phyloP scores from a whole-genome alignment of 768 basidiomycete genomes.

The Suillus americanus region DNA sequence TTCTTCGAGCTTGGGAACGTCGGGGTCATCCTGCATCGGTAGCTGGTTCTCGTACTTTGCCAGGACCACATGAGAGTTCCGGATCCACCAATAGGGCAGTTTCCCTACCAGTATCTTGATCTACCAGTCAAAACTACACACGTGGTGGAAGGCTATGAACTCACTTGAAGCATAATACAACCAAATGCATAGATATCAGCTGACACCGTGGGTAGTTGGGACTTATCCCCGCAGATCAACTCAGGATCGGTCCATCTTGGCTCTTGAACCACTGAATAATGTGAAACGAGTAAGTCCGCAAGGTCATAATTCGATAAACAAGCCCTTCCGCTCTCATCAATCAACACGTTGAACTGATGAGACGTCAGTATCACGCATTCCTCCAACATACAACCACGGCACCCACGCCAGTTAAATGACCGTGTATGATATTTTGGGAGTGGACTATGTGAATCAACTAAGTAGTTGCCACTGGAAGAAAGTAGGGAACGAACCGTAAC shows the following conservation, averaged over 20 bases:
- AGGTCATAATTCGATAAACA: slow-evolving; percentile 3
- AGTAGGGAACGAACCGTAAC: slow-evolving; percentile 32
- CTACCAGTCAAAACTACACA: not conserved
- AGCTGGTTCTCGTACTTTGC: not conserved
- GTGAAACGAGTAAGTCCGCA: not conserved
- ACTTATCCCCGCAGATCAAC: not conserved
- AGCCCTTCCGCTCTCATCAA: slow-evolving; percentile 1
- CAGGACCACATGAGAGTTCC: not conserved
- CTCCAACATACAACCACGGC: not conserved
- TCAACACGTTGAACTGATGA: slow-evolving; percentile 11
- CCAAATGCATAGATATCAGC: slow-evolving; percentile 9
- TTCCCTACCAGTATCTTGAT: slow-evolving; percentile 7
- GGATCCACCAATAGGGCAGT: slow-evolving; percentile 5
- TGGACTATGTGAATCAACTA: slow-evolving; percentile 1
- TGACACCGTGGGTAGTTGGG: not conserved
- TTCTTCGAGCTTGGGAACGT: not conserved
- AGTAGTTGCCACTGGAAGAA: not conserved
- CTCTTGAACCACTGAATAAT: not conserved
- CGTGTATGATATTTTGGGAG: slow-evolving; percentile 4
- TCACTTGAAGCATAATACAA: slow-evolving; percentile 8
- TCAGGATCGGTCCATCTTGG: slow-evolving; percentile 10
- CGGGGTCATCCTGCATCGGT: slow-evolving; percentile 1
- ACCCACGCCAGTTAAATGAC: slow-evolving; percentile 9
- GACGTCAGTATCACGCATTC: too few species aligned
- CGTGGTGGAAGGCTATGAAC: not conserved